These are phyloP conservation scores for Carpinus viminea DNA, from an alignment of 306 rosid species.

Conservation along the genomic window DNA sequence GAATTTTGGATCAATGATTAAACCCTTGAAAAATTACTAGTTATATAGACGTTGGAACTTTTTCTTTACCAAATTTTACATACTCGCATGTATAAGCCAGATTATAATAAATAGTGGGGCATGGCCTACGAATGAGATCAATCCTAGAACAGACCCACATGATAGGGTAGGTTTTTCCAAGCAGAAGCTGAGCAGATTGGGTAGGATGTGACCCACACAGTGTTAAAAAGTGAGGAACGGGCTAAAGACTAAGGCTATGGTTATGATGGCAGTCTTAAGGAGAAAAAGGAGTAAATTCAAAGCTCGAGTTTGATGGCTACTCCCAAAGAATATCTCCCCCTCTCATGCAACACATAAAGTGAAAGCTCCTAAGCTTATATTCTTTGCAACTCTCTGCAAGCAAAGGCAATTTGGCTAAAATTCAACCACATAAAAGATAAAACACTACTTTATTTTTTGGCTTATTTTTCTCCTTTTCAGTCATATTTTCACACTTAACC, in stretches of 20 bases:
- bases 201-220: constrained; percentile 48
- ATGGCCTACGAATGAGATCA: constrained; percentile 28
- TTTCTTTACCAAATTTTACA: too few species aligned
- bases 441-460: constrained; percentile 38
- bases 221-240: constrained; percentile 45
- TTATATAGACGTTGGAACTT: too few species aligned
- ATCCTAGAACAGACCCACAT: constrained; percentile 26
- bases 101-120: constrained; percentile 11
- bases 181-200: constrained; percentile 14
- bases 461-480: constrained; percentile 37
- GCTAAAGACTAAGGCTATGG: constrained; percentile 43
- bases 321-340: constrained; percentile 34
- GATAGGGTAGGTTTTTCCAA: constrained; percentile 32
- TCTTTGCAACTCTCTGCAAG: constrained; percentile 91
- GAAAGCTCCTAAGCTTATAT: constrained; percentile 64
- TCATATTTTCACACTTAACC: constrained; percentile 48
- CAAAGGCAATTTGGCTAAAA: constrained; percentile 71
- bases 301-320: constrained; percentile 45
- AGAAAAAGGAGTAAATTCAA: constrained; percentile 48
- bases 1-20: too few species aligned
- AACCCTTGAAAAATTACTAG: too few species aligned
- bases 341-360: constrained; percentile 62
- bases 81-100: background rate
- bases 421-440: constrained; percentile 59
- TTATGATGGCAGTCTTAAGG: constrained; percentile 60